A percentile compares a stretch with the other conserved stretches of the same genome.
Conservation (phyloP, 192 early-diverging fungal genomes). For the Podila verticillata region DNA sequence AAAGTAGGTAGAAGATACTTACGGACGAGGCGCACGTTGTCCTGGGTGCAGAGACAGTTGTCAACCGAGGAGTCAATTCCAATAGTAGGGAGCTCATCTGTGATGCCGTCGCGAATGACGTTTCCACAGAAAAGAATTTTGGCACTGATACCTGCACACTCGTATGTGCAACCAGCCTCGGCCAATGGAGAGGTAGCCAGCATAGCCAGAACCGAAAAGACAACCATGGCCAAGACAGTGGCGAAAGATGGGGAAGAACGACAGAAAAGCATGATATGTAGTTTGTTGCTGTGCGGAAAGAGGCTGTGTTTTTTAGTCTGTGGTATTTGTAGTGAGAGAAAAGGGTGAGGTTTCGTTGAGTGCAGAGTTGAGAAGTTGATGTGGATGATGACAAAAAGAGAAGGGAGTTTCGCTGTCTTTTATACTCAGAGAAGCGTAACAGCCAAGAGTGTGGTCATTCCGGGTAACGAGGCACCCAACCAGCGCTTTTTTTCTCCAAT, state of each 20-base stretch:
- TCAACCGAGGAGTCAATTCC: slow-evolving; percentile 15
- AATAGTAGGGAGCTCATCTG: slow-evolving; percentile 18
- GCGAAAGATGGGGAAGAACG: background rate
- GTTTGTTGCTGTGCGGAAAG: background rate
- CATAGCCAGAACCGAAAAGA: slow-evolving; percentile 13
- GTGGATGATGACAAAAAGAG: too few relatives aligned
- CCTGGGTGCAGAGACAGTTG: slow-evolving; percentile 22
- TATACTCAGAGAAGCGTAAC: too few relatives aligned
- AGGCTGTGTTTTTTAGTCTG: background rate
- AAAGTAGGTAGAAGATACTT: background rate
- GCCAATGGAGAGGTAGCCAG: slow-evolving; percentile 12
- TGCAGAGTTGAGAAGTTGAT: too few relatives aligned
- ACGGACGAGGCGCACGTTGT: slow-evolving; percentile 19
- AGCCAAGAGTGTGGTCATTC: too few relatives aligned
- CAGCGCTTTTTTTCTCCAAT: too few relatives aligned
- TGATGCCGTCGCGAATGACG: slow-evolving; percentile 6
- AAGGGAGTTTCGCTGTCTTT: too few relatives aligned
- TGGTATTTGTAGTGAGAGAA: background rate
- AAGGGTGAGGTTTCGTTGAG: too few relatives aligned
- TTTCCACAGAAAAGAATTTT: slow-evolving; percentile 17
- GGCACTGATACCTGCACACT: slow-evolving; percentile 16
- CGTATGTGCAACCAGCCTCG: slow-evolving; percentile 11
- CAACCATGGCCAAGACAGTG: slow-evolving; percentile 1
- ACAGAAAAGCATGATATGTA: background rate
- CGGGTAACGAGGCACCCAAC: too few relatives aligned